A percentile compares a stretch with the other conserved stretches of the same genome.
Evolutionary conservation across 768 basidiomycete species (phyloP).

Genomic region (Tylopilus rubrobrunneus): DNA sequence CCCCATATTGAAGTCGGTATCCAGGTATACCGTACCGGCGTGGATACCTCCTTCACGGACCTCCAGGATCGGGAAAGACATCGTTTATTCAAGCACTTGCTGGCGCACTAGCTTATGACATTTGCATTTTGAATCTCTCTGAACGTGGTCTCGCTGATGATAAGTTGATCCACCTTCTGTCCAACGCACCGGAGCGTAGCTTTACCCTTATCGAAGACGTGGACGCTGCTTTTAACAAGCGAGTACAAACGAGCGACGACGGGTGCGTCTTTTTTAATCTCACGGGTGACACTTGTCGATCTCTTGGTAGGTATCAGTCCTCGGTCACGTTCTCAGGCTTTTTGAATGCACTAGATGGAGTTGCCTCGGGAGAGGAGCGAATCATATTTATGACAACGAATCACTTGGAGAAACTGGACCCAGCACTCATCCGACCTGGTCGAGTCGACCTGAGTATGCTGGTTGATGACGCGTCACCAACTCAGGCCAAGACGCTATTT

Average conservation of each 20-base stretch:
- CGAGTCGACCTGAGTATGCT: constrained; percentile 84
- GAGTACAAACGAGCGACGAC: constrained; percentile 86
- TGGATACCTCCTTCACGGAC: constrained; percentile 92
- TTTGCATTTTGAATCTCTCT: constrained; percentile 92
- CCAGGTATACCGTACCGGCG: constrained; percentile 95
- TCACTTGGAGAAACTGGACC: constrained; percentile 83
- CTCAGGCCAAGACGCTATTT: constrained; percentile 77
- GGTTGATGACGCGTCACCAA: constrained; percentile 82
- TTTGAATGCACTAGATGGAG: constrained; percentile 94
- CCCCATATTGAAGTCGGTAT: constrained; percentile 6
- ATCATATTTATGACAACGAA: constrained; percentile 99
- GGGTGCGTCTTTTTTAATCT: constrained; percentile 53
- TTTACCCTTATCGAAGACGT: constrained; percentile 97
- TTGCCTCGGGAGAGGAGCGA: constrained; percentile 96
- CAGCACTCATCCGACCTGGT: constrained; percentile 93
- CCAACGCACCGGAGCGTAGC: constrained; percentile 89
- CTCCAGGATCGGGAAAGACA: constrained; percentile 97
- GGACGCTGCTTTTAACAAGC: constrained; percentile 94
- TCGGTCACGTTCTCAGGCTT: constrained; percentile 97
- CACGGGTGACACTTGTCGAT: constrained; percentile 11
- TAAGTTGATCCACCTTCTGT: constrained; percentile 89
- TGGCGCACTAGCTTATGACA: constrained; percentile 89
- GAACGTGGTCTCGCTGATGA: constrained; percentile 96
- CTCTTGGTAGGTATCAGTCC: constrained; percentile 71
- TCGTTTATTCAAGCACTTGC: constrained; percentile 98